A percentile compares a stretch with the other conserved stretches of the same genome.
phyloP scores from a whole-genome alignment of 169 alveolate species.

The Eimeria acervulina region DNA sequence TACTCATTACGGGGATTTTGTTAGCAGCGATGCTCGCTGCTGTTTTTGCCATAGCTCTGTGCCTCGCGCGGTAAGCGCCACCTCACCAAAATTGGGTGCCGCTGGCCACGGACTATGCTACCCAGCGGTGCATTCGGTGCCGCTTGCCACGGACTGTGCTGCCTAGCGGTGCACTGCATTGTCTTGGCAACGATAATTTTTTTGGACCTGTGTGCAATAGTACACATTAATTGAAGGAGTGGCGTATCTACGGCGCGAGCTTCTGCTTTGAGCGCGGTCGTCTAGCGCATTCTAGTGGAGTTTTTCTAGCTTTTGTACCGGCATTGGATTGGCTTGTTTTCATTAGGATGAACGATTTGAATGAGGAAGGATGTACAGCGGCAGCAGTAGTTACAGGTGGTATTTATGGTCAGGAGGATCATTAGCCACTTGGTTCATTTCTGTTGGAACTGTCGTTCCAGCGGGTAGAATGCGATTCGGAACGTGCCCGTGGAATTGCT shows the following conservation, averaged over 20 bases:
- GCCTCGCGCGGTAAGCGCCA: neutral
- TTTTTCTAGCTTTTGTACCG: neutral
- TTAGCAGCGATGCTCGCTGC: slow-evolving; percentile 24
- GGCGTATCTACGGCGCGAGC: neutral
- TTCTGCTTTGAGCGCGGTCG: neutral
- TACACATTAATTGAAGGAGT: neutral
- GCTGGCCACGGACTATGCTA: neutral
- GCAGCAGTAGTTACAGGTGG: neutral
- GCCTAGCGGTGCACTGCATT: neutral
- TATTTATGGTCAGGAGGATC: neutral
- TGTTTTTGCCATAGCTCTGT: neutral
- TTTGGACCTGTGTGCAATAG: neutral
- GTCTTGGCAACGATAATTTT: neutral
- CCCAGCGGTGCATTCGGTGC: neutral
- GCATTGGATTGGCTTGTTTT: neutral
- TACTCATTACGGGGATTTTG: neutral
- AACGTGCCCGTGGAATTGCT: neutral
- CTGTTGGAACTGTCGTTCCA: neutral
- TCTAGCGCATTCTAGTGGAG: neutral
- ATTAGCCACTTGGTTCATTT: neutral
- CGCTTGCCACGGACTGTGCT: neutral
- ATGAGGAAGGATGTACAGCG: neutral
- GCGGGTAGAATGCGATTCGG: neutral
- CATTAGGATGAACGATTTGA: neutral
- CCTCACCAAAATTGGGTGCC: neutral